Evolutionary conservation across 768 basidiomycete species (phyloP), one percentile per base, ranked within the genome.

Genomic region (Mycena vitilis): DNA sequence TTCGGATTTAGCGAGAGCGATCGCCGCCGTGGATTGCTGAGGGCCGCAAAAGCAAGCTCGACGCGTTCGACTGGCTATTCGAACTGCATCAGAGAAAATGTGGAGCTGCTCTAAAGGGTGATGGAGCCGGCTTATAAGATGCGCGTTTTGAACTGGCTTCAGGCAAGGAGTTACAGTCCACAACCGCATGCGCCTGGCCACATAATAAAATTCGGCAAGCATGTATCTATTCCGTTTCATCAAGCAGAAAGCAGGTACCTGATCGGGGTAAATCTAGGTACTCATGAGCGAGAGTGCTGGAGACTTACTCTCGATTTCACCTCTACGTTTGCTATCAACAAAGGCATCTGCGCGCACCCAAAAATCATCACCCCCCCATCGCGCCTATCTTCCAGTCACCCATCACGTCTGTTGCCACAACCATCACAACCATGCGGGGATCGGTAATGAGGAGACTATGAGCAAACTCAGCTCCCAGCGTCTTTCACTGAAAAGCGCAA

Each of bases 391-490:
- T 30, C 60, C 60, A 61, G 48, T 61, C 60, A 2, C 10, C 36
- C 10, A 36, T 42, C 10, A 18, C 16, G 18, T 38, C 37, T 25
- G 22, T 4, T n/a, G 2, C 12, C 7, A 52, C 6, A 10, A 18
- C 36, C 36, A 61, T 49, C 23, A 61, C 36, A 23, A 61, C 62
- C 6, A 63, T 30, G 7, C 54, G 62, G 2, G 62, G 53, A 47
- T 63, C 62, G 42, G 53, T 12, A 7, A 47, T 18, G 18, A 54
- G 5, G 34, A 63, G 42, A 8, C 10, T 47, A 2, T 38, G 9
- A 5, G 45, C 37, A 34, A 56, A 63, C 12, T 0, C 44, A 9
- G 2, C 0, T 11, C 25, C 42, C 30, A 10, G 40, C 20, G 13
- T 4, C 25, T 36, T 5, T 4, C 5, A 12, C 12, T 23, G 36